Conservation (phyloP, 1,284 basidiomycete genomes). For the Malassezia equina region DNA sequence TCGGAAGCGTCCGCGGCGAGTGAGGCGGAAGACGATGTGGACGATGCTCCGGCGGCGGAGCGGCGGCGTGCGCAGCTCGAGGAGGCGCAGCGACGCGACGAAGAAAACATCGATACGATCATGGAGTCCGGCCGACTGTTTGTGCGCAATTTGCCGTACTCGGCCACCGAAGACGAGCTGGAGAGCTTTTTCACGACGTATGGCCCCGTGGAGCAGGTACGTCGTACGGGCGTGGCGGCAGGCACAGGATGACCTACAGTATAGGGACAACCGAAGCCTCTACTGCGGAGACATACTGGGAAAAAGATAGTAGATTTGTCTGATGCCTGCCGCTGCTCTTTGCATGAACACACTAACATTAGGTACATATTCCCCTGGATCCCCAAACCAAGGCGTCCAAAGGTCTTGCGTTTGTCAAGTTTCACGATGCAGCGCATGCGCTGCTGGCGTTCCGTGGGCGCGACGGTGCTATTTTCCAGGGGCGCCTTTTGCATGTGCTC, state of each 20-base stretch:
- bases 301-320: conserved; percentile 44
- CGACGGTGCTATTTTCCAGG: conserved; percentile 81
- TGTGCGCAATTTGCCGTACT: conserved; percentile 79
- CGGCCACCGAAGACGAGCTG: conserved; percentile 67
- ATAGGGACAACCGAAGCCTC: conserved; percentile 45
- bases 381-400: conserved; percentile 60
- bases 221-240: conserved; percentile 14
- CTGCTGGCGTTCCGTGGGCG: conserved; percentile 65
- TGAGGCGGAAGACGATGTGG: conserved; percentile 17
- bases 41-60: conserved; percentile 18
- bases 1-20: conserved; percentile 25
- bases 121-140: conserved; percentile 72
- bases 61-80: conserved; percentile 22
- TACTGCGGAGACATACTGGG: conserved; percentile 39
- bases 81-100: conserved; percentile 23
- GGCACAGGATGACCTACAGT: conserved; percentile 35
- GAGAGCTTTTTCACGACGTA: conserved; percentile 60
- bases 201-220: conserved; percentile 57
- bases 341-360: conserved; percentile 18
- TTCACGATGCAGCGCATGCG: conserved; percentile 59
- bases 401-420: conserved; percentile 66
- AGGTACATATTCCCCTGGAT: conserved; percentile 78
- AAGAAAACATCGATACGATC: conserved; percentile 55
- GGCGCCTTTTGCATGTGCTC: conserved; percentile 78
- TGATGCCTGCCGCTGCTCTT: conserved; percentile 15